Base-by-base conservation (phyloP, 202 grass and related monocot species). In the Bolboschoenoplectus hybrid region DNA sequence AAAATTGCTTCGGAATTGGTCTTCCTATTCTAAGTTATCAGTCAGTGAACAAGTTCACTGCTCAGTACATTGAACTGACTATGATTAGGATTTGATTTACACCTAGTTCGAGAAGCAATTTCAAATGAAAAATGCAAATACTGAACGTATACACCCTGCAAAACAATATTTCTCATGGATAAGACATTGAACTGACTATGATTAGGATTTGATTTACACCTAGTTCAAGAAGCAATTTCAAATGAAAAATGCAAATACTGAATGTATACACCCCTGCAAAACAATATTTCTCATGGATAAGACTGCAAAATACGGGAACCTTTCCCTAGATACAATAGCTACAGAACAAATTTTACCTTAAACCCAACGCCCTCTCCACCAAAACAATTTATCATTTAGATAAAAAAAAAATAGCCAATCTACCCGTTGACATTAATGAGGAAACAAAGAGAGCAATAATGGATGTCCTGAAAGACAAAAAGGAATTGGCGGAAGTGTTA, bases 51-150 rank as follows among this genome's bases (percentile, higher is more conserved):
- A 69, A 44, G 16, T 72, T 45, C 39, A 45, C 14, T 10, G 43
- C 68, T 47, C 17, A 26, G 16, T 46, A 72, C 41, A 72, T 72
- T 49, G 44, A 43, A 26, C 69, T 9, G n/a, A 73, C 43, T 26
- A 73, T n/a, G 5, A 70, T 44, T 47, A 49, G n/a, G n/a, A 73
- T 73, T 46, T 73, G n/a, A 73, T 73, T 46, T 73, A 73, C 7
- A 73, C n/a, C 49, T 20, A 17, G 40, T 70, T 44, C 66, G 8
- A 35, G 11, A 41, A 69, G 12, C 66, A 69, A 14, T 36, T 67
- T 38, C 10, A 67, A 44, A 45, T 70, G 67, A 14, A 40, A 38
- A 40, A 67, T 40, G 35, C 35, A 41, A 67, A 67, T 56, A 12
- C 3, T 12, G 16, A 56, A 56, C 11, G 16, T 56, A 56, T 56